Conservation (phyloP, 352 stramenopile species). For the Phytopythium montanum region DNA sequence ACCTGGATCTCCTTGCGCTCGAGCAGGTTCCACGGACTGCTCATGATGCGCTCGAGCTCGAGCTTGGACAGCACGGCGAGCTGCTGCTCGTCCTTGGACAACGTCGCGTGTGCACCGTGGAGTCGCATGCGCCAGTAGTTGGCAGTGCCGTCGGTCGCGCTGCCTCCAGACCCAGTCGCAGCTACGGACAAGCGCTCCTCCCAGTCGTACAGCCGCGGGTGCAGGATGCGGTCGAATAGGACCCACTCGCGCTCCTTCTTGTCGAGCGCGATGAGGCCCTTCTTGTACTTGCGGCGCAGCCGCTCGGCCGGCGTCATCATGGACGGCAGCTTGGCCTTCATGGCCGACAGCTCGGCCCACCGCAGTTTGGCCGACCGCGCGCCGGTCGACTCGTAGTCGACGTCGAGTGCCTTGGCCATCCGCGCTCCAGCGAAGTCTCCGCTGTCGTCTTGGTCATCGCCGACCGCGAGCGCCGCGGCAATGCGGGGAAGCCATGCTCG, state of each 20-base stretch:
- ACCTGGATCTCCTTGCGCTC: constrained; percentile 71
- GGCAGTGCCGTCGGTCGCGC: constrained; percentile 15
- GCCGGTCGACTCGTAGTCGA: constrained; percentile 54
- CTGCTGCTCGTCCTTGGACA: constrained; percentile 66
- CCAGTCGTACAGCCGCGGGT: constrained; percentile 67
- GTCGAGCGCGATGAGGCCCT: constrained; percentile 44
- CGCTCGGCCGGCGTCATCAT: constrained; percentile 76
- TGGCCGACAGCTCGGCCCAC: constrained; percentile 68
- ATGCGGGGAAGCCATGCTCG: constrained; percentile 45
- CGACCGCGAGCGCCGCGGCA: constrained; percentile 32
- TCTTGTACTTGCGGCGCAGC: constrained; percentile 81
- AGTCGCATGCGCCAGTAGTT: constrained; percentile 25
- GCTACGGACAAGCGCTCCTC: constrained; percentile 33
- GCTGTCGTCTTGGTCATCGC: constrained; percentile 12
- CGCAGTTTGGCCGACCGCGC: constrained; percentile 51
- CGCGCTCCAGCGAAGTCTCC: constrained; percentile 50
- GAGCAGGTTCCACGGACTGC: constrained; percentile 68
- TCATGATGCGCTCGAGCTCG: constrained; percentile 69
- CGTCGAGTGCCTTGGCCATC: constrained; percentile 51
- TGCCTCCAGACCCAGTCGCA: constrained; percentile 10
- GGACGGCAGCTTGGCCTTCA: constrained; percentile 70
- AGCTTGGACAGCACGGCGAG: constrained; percentile 53
- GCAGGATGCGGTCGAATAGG: constrained; percentile 62
- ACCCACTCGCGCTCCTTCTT: constrained; percentile 81
- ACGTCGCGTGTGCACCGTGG: constrained; percentile 37